These are phyloP conservation scores for Volvox africanus DNA, from an alignment of 139 green algal species.

Conservation along the genomic window DNA sequence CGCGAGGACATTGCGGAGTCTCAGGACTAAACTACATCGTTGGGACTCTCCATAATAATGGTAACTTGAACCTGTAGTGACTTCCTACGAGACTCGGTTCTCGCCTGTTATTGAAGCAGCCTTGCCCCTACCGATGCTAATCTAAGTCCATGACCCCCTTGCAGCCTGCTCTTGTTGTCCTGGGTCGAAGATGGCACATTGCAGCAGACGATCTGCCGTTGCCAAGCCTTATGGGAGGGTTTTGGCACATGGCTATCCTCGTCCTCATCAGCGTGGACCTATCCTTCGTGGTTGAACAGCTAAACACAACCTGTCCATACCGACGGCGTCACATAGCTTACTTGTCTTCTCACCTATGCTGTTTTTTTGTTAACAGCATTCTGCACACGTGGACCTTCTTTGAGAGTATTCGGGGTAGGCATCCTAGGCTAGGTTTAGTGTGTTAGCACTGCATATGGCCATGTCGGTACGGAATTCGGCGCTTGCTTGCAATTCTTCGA, in stretches of 20 bases:
- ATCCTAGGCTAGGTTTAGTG: not conserved
- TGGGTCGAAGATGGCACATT: conserved; percentile 17
- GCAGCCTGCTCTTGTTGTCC: conserved; percentile 3
- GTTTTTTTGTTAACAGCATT: not conserved
- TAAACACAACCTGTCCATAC: not conserved
- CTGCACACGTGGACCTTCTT: conserved; percentile 16
- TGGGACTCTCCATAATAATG: too few relatives aligned
- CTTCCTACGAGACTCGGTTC: too few relatives aligned
- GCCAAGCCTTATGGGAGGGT: not conserved
- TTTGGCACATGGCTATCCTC: not conserved
- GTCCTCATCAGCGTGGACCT: not conserved
- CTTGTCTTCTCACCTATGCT: not conserved
- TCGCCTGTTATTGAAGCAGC: too few relatives aligned
- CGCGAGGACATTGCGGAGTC: too few relatives aligned
- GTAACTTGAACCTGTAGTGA: too few relatives aligned
- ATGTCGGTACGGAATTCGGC: too few relatives aligned
- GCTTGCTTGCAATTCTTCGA: too few relatives aligned
- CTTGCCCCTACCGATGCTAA: too few relatives aligned
- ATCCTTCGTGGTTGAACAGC: not conserved
- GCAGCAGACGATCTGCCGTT: conserved; percentile 25
- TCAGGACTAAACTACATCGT: too few relatives aligned
- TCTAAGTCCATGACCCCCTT: not conserved
- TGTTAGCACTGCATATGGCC: too few relatives aligned
- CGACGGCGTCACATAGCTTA: not conserved
- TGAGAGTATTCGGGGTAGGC: conserved; percentile 4